Conservation (phyloP, 176 grass and related monocot genomes). For the Saccharum spontaneum region DNA sequence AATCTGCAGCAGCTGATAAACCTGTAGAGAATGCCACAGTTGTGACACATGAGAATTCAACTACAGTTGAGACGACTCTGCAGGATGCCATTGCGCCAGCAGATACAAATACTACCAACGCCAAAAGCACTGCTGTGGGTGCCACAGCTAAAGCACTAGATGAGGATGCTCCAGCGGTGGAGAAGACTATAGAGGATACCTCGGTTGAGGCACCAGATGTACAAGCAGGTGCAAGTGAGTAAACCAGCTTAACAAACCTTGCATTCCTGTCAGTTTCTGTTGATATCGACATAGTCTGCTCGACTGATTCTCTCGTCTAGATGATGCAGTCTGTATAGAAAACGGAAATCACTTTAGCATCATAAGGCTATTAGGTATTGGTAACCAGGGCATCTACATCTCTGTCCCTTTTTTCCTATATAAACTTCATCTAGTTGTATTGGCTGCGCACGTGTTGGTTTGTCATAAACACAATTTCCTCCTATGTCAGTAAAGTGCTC, state of each 20-base stretch:
- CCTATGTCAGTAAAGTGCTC: background rate
- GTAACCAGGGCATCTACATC: constrained; percentile 9
- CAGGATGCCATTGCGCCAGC: background rate
- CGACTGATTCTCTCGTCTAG: constrained; percentile 38
- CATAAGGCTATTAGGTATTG: constrained; percentile 32
- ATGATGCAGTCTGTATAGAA: constrained; percentile 49
- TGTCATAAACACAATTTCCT: constrained; percentile 22
- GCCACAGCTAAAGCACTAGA: background rate
- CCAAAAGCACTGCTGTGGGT: background rate
- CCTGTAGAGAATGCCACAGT: background rate
- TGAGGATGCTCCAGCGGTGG: background rate
- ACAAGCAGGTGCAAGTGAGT: constrained; percentile 32
- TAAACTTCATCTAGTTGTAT: constrained; percentile 28
- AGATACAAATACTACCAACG: background rate
- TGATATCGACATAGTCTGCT: constrained; percentile 28
- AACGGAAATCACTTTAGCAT: constrained; percentile 37
- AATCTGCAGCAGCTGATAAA: background rate
- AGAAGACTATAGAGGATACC: background rate
- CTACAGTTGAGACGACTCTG: background rate
- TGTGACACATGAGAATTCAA: background rate
- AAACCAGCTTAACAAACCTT: constrained; percentile 10
- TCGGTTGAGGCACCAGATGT: background rate
- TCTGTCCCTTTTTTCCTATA: background rate
- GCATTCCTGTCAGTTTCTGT: constrained; percentile 24
- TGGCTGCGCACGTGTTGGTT: background rate